phyloP scores from a whole-genome alignment of 1,139 yeast species.

The Saccharomyces hybrid region DNA sequence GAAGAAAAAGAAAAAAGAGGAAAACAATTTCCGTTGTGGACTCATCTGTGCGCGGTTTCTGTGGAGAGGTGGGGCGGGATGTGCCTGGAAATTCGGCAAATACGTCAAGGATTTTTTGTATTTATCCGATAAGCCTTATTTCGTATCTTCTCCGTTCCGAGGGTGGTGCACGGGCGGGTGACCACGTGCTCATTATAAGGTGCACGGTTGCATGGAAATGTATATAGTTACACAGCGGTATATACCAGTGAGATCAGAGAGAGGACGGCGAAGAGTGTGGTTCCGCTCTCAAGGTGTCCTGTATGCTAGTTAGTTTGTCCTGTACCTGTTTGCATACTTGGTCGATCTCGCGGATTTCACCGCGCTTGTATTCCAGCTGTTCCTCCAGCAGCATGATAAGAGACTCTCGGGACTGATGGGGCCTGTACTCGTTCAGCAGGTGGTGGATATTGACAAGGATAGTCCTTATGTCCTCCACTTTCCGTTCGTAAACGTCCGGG shows the following conservation, averaged over 20 bases:
- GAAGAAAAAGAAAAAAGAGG: neutral
- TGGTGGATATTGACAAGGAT: conserved; percentile 82
- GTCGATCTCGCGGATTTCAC: conserved; percentile 47
- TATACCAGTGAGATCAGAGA: neutral
- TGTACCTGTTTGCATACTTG: conserved; percentile 41
- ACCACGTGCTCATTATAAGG: neutral
- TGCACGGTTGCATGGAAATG: neutral
- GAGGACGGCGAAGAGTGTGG: neutral
- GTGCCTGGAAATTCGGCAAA: neutral
- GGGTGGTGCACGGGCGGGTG: neutral
- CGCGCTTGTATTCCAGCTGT: conserved; percentile 47
- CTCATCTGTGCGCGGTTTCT: neutral
- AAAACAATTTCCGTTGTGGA: neutral
- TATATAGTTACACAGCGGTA: neutral
- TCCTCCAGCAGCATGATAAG: conserved; percentile 62
- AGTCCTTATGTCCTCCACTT: conserved; percentile 63
- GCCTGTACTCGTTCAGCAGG: conserved; percentile 73
- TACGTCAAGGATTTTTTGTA: neutral
- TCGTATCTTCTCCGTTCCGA: neutral
- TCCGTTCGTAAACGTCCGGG: conserved; percentile 57
- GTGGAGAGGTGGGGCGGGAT: neutral
- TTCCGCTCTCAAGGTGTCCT: conserved; percentile 5
- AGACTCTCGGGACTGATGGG: conserved; percentile 82
- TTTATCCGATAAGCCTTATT: neutral
- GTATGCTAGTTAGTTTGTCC: conserved; percentile 33